Evolutionary conservation across 2,329 filamentous ascomycete genomes (phyloP).

Genomic region (Neofusicoccum parvum): DNA sequence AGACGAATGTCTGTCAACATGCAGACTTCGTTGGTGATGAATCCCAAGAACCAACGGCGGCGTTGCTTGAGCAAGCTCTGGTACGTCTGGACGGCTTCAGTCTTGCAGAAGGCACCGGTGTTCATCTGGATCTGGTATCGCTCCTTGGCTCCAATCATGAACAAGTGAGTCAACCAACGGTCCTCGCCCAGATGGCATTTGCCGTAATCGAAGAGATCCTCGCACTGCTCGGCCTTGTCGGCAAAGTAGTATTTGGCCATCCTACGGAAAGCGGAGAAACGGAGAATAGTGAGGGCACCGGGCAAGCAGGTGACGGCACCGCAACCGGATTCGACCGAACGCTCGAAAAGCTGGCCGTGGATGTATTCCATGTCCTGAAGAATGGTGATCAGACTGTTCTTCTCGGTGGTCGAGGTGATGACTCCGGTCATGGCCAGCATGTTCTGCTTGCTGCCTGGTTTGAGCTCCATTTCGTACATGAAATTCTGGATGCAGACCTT

Average conservation of each 20-base stretch:
- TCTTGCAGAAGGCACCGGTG: slow-evolving; percentile 97
- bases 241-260: slow-evolving; percentile 99
- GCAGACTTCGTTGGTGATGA: slow-evolving; percentile 96
- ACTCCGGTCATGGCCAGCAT: slow-evolving; percentile 98
- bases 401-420: slow-evolving; percentile 90
- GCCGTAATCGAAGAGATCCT: slow-evolving; percentile 94
- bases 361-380: slow-evolving; percentile 98
- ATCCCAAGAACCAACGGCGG: slow-evolving; percentile 93
- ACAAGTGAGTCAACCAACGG: slow-evolving; percentile 94
- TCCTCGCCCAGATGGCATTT: slow-evolving; percentile 96
- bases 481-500: slow-evolving; percentile 93
- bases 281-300: slow-evolving; percentile 90
- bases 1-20: slow-evolving; percentile 95
- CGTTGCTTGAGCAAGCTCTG: slow-evolving; percentile 87
- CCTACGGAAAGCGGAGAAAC: slow-evolving; percentile 91
- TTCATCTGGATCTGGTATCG: slow-evolving; percentile 97
- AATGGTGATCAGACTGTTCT: slow-evolving; percentile 85
- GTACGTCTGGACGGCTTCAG: slow-evolving; percentile 91
- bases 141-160: slow-evolving; percentile 96
- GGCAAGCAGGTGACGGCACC: slow-evolving; percentile 93
- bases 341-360: slow-evolving; percentile 93
- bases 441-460: slow-evolving; percentile 84
- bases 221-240: slow-evolving; percentile 92
- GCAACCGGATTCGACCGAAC: slow-evolving; percentile 91
- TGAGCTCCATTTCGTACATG: slow-evolving; percentile 97